phyloP scores from a whole-genome alignment of 176 grass and related monocot genomes.

The Cenchrus americanus region DNA sequence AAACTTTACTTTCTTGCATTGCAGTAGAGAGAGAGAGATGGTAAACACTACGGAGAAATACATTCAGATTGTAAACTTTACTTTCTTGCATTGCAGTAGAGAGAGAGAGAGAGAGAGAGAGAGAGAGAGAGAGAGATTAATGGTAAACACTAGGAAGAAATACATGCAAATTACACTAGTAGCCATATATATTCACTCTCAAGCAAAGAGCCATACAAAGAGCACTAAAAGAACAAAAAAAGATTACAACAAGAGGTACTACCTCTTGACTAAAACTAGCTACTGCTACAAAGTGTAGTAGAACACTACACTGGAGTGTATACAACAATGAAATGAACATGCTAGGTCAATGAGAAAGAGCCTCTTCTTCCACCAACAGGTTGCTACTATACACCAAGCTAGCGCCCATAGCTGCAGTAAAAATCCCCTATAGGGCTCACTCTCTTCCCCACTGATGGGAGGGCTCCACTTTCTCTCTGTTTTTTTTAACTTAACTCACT shows the following conservation, averaged over 20 bases:
- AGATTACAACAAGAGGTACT: neutral
- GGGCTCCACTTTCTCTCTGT: slow-evolving; percentile 44
- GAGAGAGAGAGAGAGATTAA: neutral
- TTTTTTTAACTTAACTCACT: neutral
- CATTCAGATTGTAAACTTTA: neutral
- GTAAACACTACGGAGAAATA: neutral
- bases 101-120: neutral
- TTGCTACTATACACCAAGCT: slow-evolving; percentile 50
- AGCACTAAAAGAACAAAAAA: neutral
- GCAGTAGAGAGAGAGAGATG: neutral
- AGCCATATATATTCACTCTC: slow-evolving; percentile 35
- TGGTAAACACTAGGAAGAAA: neutral
- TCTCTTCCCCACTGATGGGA: slow-evolving; percentile 54
- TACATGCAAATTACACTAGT: slow-evolving; percentile 8
- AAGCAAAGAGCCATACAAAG: slow-evolving; percentile 29
- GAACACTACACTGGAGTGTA: slow-evolving; percentile 16
- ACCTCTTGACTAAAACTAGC: neutral
- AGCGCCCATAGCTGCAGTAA: slow-evolving; percentile 57
- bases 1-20: neutral
- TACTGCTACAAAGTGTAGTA: slow-evolving; percentile 7
- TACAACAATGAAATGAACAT: neutral
- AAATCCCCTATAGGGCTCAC: slow-evolving; percentile 62
- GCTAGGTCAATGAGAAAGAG: slow-evolving; percentile 40
- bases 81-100: neutral
- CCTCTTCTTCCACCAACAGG: slow-evolving; percentile 56